Conservation (phyloP, 1,284 basidiomycete genomes). For the Cutaneotrichosporon sp. region DNA sequence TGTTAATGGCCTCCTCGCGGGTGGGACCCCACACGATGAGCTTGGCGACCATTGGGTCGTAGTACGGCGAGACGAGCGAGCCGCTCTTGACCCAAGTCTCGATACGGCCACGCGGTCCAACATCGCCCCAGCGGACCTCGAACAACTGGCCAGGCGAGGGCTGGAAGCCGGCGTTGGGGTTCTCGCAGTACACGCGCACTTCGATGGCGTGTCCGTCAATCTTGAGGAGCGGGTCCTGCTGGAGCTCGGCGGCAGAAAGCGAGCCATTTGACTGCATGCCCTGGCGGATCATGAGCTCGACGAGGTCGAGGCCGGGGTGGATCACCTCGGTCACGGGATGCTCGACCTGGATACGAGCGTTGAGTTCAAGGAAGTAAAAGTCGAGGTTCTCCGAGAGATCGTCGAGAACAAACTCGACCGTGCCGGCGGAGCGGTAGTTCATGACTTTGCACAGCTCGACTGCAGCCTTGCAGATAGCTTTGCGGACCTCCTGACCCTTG, state of each 20-base stretch:
- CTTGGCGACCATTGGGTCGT: constrained; percentile 59
- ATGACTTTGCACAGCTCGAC: constrained; percentile 59
- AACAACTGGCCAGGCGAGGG: constrained; percentile 67
- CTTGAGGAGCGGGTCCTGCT: constrained; percentile 32
- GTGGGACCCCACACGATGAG: constrained; percentile 39
- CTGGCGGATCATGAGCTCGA: constrained; percentile 61
- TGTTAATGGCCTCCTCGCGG: constrained; percentile 28
- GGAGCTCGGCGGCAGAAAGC: constrained; percentile 51
- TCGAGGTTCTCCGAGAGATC: constrained; percentile 50
- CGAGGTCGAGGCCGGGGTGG: constrained; percentile 63
- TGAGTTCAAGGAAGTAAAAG: constrained; percentile 75
- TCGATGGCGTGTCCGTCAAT: constrained; percentile 60
- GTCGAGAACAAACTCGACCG: constrained; percentile 68
- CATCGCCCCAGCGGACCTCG: constrained; percentile 56
- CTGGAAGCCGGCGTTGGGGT: constrained; percentile 61
- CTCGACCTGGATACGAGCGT: constrained; percentile 71
- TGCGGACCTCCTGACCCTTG: constrained; percentile 48
- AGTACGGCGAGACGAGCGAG: constrained; percentile 58
- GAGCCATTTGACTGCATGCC: constrained; percentile 36
- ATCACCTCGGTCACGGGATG: constrained; percentile 66
- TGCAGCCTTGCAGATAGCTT: constrained; percentile 60
- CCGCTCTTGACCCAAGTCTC: constrained; percentile 54
- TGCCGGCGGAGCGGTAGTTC: constrained; percentile 64
- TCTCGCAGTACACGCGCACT: constrained; percentile 66
- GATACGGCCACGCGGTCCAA: constrained; percentile 39